Percentiles rank a stretch among this genome's conserved stretches.
phyloP scores from a whole-genome alignment of 805 yeast genomes.

The Spathaspora girioi region DNA sequence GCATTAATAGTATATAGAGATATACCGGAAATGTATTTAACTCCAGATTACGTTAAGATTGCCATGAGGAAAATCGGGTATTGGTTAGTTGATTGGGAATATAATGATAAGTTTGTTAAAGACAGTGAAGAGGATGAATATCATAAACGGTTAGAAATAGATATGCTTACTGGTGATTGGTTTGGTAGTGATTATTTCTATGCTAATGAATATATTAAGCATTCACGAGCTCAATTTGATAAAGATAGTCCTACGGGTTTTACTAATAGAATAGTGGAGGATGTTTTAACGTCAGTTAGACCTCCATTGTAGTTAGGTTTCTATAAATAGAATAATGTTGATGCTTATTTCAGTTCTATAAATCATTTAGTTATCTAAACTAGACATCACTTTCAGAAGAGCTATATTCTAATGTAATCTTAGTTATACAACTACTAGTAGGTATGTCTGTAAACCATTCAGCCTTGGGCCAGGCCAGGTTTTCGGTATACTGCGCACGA shows the following conservation, averaged over 20 bases:
- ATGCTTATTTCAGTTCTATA: no score
- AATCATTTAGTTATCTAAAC: no score
- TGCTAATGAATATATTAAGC: constrained; percentile 24
- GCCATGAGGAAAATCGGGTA: constrained; percentile 37
- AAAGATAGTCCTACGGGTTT: constrained; percentile 27
- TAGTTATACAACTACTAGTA: background rate
- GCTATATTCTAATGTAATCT: no score
- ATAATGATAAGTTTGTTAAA: constrained; percentile 14
- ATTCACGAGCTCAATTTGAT: constrained; percentile 16
- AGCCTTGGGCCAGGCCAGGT: background rate
- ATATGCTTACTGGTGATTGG: constrained; percentile 41
- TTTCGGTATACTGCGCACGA: background rate
- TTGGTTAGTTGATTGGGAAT: constrained; percentile 44
- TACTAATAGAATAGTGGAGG: constrained; percentile 34
- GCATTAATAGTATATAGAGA: constrained; percentile 23
- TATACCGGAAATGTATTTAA: constrained; percentile 19
- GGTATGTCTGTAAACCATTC: background rate
- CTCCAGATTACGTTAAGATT: constrained; percentile 36
- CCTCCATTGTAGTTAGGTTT: constrained; percentile 32
- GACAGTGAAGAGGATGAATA: constrained; percentile 8
- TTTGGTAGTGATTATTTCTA: constrained; percentile 38
- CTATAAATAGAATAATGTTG: background rate
- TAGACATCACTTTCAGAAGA: no score
- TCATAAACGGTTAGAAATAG: constrained; percentile 21
- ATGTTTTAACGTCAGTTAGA: constrained; percentile 26